Evolutionary conservation across 371 early-diverging fungal species (phyloP).

Genomic region (Mucor plumbeus): DNA sequence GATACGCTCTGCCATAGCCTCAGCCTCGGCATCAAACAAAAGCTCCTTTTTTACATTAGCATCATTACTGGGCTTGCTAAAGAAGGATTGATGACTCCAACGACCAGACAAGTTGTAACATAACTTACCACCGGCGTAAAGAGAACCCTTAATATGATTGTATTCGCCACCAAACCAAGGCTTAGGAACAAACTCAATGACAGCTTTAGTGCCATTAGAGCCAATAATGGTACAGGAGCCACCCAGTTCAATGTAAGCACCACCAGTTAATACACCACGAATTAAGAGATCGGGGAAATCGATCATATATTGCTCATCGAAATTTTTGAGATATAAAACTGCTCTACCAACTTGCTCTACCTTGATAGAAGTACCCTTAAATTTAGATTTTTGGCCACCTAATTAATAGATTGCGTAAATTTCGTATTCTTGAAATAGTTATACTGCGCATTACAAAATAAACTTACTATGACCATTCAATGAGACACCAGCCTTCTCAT

Average conservation of each 20-base stretch:
- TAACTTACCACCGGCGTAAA: slow-evolving; percentile 32
- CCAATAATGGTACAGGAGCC: slow-evolving; percentile 62
- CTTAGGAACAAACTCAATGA: slow-evolving; percentile 67
- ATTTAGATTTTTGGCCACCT: slow-evolving; percentile 70
- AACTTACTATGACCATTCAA: slow-evolving; percentile 63
- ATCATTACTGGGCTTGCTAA: slow-evolving; percentile 15
- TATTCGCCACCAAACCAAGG: slow-evolving; percentile 62
- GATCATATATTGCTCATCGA: slow-evolving; percentile 62
- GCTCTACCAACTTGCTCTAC: slow-evolving; percentile 67
- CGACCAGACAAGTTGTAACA: slow-evolving; percentile 54
- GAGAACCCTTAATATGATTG: slow-evolving; percentile 52
- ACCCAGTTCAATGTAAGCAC: slow-evolving; percentile 68
- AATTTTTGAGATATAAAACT: slow-evolving; percentile 49
- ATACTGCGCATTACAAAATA: not conserved
- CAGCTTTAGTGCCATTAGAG: slow-evolving; percentile 54
- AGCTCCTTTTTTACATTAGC: slow-evolving; percentile 31
- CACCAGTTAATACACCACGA: slow-evolving; percentile 66
- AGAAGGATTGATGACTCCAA: slow-evolving; percentile 69
- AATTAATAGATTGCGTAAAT: not conserved
- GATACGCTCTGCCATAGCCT: slow-evolving; percentile 58
- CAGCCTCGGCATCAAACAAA: slow-evolving; percentile 70
- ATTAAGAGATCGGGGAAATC: slow-evolving; percentile 67
- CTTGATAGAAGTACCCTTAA: slow-evolving; percentile 69
- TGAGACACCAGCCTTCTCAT: slow-evolving; percentile 64
- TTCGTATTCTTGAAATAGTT: not conserved